Evolutionary conservation across 2,329 filamentous ascomycete genomes (phyloP).

Genomic region (Colletotrichum caudatum): DNA sequence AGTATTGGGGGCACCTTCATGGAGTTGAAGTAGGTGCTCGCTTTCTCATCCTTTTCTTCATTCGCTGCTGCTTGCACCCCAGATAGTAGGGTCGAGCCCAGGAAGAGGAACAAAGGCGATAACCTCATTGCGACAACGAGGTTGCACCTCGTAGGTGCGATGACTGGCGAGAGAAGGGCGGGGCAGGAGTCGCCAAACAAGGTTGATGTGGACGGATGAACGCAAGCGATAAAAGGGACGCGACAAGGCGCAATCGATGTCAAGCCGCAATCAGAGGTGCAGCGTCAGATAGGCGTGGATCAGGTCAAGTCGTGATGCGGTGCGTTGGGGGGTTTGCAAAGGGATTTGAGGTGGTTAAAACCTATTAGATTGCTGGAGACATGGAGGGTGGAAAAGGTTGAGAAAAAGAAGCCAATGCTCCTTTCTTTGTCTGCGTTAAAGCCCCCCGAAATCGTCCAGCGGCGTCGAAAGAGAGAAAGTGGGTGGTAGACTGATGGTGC

Average conservation of each 20-base stretch:
- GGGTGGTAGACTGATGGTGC: conserved; percentile 27
- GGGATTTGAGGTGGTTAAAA: conserved; percentile 27
- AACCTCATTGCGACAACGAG: conserved; percentile 57
- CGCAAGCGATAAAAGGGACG: conserved; percentile 16
- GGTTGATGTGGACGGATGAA: neutral
- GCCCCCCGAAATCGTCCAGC: conserved; percentile 39
- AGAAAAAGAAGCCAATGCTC: conserved; percentile 32
- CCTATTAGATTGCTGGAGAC: conserved; percentile 35
- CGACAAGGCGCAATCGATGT: conserved; percentile 28
- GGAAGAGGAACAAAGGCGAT: conserved; percentile 58
- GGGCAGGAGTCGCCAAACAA: neutral
- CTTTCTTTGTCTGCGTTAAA: conserved; percentile 33
- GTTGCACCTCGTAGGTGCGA: conserved; percentile 34
- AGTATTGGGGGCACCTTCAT: conserved; percentile 74
- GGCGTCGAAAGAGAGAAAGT: conserved; percentile 32
- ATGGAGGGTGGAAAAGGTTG: conserved; percentile 28
- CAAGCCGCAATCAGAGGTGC: conserved; percentile 19
- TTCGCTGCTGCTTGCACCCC: conserved; percentile 54
- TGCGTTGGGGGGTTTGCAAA: conserved; percentile 28
- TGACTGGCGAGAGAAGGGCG: neutral
- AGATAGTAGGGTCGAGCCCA: conserved; percentile 59
- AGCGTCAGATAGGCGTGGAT: conserved; percentile 29
- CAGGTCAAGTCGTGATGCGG: conserved; percentile 26
- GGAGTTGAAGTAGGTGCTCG: conserved; percentile 72
- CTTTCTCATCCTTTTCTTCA: conserved; percentile 47